Percentiles rank a stretch among this genome's conserved stretches.
These are phyloP conservation scores for Pseudogymnoascus sp. DNA, from an alignment of 2,329 filamentous ascomycete genomes.

Conservation along the genomic window DNA sequence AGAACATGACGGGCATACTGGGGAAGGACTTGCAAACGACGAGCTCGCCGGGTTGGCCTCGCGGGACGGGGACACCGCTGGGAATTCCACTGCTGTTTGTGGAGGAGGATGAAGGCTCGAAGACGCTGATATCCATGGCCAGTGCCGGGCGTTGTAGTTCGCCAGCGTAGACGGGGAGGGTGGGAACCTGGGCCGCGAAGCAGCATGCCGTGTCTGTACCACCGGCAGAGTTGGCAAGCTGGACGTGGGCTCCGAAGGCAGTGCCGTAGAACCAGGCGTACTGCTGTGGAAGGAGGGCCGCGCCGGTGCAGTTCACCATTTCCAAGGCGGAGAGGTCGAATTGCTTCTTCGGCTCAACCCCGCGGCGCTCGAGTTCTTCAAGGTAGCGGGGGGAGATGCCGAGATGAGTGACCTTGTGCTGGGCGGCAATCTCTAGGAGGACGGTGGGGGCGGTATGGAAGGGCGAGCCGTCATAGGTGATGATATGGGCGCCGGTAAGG, in stretches of 20 bases:
- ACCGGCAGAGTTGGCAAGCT: slow-evolving; percentile 51
- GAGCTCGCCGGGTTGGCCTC: slow-evolving; percentile 60
- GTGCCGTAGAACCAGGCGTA: slow-evolving; percentile 67
- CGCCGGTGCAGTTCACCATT: slow-evolving; percentile 64
- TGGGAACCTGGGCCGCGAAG: slow-evolving; percentile 56
- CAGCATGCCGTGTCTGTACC: slow-evolving; percentile 56
- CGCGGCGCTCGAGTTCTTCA: slow-evolving; percentile 59
- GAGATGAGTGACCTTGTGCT: slow-evolving; percentile 61
- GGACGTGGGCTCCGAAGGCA: slow-evolving; percentile 56
- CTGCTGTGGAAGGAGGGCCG: slow-evolving; percentile 67
- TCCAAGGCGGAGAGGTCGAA: slow-evolving; percentile 50
- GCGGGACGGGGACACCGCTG: slow-evolving; percentile 60
- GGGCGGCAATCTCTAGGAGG: slow-evolving; percentile 53
- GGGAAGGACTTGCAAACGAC: slow-evolving; percentile 57
- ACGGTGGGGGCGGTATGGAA: slow-evolving; percentile 59
- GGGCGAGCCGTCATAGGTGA: slow-evolving; percentile 75
- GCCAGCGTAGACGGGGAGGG: slow-evolving; percentile 56
- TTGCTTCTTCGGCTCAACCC: slow-evolving; percentile 54
- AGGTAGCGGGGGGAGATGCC: slow-evolving; percentile 71
- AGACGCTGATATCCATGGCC: slow-evolving; percentile 49
- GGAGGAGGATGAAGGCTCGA: slow-evolving; percentile 49
- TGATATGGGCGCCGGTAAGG: slow-evolving; percentile 44
- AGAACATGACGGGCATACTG: slow-evolving; percentile 62
- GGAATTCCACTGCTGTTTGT: slow-evolving; percentile 38
- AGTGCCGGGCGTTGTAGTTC: slow-evolving; percentile 46